Percentiles rank a stretch among this genome's conserved stretches.
Evolutionary conservation across 441 rosid species (phyloP).

Genomic region (Gossypium trilobum): DNA sequence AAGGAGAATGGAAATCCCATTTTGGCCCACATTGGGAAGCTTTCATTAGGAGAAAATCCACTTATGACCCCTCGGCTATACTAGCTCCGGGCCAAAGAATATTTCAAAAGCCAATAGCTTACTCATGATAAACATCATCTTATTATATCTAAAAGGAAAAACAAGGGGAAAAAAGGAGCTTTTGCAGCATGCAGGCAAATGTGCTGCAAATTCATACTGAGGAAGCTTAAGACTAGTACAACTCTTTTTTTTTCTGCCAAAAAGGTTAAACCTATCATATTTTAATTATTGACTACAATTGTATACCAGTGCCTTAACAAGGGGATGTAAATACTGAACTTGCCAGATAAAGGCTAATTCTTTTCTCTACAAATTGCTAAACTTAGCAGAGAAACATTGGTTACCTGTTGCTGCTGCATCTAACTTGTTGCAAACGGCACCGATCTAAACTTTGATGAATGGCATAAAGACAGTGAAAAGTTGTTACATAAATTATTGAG

Average conservation of each 20-base stretch:
- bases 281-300: slow-evolving; percentile 17
- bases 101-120: slow-evolving; percentile 49
- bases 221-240: slow-evolving; percentile 23
- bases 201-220: slow-evolving; percentile 23
- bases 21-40: slow-evolving; percentile 69
- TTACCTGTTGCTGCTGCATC: not conserved
- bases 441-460: not conserved
- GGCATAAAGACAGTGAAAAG: not conserved
- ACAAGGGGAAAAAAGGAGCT: not conserved
- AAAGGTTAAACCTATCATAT: slow-evolving; percentile 15
- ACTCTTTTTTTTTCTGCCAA: slow-evolving; percentile 6
- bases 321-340: slow-evolving; percentile 15
- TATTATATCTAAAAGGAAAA: not conserved
- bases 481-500: not conserved
- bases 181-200: slow-evolving; percentile 16
- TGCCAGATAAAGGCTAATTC: slow-evolving; percentile 10
- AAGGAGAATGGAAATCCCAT: slow-evolving; percentile 75
- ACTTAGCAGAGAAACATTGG: not conserved
- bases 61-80: slow-evolving; percentile 74
- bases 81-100: slow-evolving; percentile 92
- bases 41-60: slow-evolving; percentile 60
- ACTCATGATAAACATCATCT: slow-evolving; percentile 29
- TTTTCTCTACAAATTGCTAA: slow-evolving; percentile 10
- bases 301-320: slow-evolving; percentile 15
- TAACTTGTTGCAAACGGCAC: not conserved